Evolutionary conservation across 495 filamentous ascomycete genomes (phyloP).

Genomic region (Neurospora sp.): DNA sequence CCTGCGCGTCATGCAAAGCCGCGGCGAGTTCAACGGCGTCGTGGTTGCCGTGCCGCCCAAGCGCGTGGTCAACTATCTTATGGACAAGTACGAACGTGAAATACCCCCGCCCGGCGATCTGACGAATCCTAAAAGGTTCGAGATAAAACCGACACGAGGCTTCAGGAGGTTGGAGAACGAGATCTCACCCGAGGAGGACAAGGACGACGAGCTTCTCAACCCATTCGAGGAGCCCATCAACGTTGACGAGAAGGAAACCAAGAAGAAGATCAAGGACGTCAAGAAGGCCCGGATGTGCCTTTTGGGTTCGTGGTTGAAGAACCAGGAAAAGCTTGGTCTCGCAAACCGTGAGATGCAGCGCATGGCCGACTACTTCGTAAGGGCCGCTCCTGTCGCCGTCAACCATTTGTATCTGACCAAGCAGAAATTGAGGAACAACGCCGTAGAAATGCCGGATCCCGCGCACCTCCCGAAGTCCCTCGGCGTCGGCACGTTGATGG

Average conservation of each 20-base stretch:
- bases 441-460: not conserved
- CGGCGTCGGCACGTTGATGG: not conserved
- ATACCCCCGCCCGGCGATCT: not conserved
- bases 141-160: not conserved
- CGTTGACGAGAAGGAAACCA: not conserved
- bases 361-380: not conserved
- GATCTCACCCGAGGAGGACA: not conserved
- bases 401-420: not conserved
- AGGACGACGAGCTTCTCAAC: not conserved
- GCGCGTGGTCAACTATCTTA: slow-evolving; percentile 32
- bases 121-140: not conserved
- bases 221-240: not conserved
- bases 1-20: slow-evolving; percentile 45
- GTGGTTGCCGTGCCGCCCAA: slow-evolving; percentile 29
- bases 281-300: slow-evolving; percentile 21
- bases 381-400: not conserved
- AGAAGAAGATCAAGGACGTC: slow-evolving; percentile 4
- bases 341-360: not conserved
- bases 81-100: slow-evolving; percentile 23
- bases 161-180: not conserved
- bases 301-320: slow-evolving; percentile 9
- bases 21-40: slow-evolving; percentile 30
- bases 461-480: not conserved
- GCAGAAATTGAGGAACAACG: not conserved
- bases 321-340: not conserved